Base-by-base conservation (phyloP, 805 yeast species). In the Saccharomycopsis microspora region DNA sequence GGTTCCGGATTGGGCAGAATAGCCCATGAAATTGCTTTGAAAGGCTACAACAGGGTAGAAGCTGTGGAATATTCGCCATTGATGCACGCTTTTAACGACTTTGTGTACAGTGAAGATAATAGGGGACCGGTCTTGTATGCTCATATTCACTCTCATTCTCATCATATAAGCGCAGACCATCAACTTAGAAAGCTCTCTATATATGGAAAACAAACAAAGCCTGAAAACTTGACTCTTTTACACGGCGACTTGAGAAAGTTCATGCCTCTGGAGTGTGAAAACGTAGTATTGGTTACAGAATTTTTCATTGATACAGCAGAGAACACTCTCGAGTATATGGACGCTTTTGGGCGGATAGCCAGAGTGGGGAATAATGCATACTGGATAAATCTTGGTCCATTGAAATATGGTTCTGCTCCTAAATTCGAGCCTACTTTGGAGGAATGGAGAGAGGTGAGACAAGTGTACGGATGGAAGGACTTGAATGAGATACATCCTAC, bases 281-380 rank as follows among this genome's bases (percentile, higher is more conserved):
- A 71, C 48, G 64, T 82, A 27, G 72, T 82, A 4, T 68, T 84
- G 1, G 75, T 80, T 3, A 72, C 85, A 0, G 82, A 82, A 4
- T 90, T 83, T 59, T 89, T 90, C 64, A 69, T 90, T 31, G 97
- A 90, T 63, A 90, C 97, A 0, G 97, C 97, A 0, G 95, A 86
- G 57, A 85, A 89, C 58, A 60, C 86, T 43, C 69, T 90, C 53
- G 81, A 78, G 39, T 89, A 89, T 61, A 62, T 90, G 47, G 82
- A 82, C 46, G 64, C 82, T 1, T 78, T 90, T 36, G 73, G 74
- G 48, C 56, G 61, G 7, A 56, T 81, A 35, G 63, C 69, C 7
- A 57, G 58, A 5, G 40, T 29, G 7, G 31, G 28, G 8, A 68
- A 66, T 5, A 66, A 66, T 10, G 71, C 71, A 3, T 68, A 72